Evolutionary conservation across 306 rosid species (phyloP).

Genomic region (Prunus persica): DNA sequence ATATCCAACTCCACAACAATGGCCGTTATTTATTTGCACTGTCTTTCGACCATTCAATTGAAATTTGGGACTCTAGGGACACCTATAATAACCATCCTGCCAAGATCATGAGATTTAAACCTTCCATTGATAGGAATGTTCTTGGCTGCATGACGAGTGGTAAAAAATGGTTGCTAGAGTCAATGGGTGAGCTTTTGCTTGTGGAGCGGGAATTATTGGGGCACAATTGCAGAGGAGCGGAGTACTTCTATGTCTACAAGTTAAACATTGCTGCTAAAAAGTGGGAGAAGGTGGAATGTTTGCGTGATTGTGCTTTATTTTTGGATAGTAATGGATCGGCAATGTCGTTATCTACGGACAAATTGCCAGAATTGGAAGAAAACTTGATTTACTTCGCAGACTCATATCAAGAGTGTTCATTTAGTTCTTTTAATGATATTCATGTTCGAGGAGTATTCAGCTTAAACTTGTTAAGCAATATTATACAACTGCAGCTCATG

Average conservation of each 20-base stretch:
- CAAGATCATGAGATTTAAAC: background rate
- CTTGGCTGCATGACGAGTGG: background rate
- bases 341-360: background rate
- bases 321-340: background rate
- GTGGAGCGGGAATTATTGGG: background rate
- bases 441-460: background rate
- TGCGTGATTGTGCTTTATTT: background rate
- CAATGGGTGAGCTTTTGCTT: background rate
- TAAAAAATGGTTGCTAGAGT: background rate
- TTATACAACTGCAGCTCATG: no score
- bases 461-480: background rate
- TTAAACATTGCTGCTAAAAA: background rate
- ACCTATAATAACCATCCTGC: background rate
- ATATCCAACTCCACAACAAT: background rate
- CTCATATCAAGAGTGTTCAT: no score
- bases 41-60: background rate
- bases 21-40: background rate
- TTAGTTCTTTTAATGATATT: no score
- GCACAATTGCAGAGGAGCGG: no score
- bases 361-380: background rate
- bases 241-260: background rate
- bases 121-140: background rate
- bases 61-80: background rate
- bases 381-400: background rate
- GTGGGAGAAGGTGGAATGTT: constrained; percentile 2